Conservation (phyloP, 1,284 basidiomycete genomes). For the Paramarasmius palmivorus region DNA sequence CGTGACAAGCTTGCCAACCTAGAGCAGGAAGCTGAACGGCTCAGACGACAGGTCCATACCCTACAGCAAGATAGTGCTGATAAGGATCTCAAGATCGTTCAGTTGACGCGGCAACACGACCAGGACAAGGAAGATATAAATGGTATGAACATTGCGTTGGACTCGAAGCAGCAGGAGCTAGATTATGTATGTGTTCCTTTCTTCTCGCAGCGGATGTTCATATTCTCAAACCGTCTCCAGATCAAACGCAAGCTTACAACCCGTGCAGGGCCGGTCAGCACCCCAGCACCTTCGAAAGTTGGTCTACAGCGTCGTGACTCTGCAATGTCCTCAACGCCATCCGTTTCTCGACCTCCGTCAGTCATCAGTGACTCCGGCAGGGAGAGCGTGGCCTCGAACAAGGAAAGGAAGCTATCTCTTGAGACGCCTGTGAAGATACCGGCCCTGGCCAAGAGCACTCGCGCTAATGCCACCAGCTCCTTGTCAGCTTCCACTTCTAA, state of each 20-base stretch:
- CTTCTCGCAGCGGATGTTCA: conserved; percentile 9
- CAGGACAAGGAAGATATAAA: conserved; percentile 76
- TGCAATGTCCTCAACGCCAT: conserved; percentile 49
- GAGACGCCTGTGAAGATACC: conserved; percentile 7
- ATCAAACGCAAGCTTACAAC: conserved; percentile 72
- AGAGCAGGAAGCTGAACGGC: conserved; percentile 61
- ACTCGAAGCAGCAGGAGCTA: conserved; percentile 88
- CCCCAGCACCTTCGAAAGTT: conserved; percentile 49
- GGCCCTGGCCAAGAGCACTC: conserved; percentile 11
- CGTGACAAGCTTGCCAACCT: conserved; percentile 51
- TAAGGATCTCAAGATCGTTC: conserved; percentile 80
- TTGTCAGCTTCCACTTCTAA: conserved; percentile 4
- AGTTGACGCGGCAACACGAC: conserved; percentile 65
- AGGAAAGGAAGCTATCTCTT: conserved; percentile 13
- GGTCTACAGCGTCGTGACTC: conserved; percentile 52
- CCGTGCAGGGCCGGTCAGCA: conserved; percentile 60
- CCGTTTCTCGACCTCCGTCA: conserved; percentile 50
- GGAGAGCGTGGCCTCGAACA: conserved; percentile 22
- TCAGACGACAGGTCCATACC: conserved; percentile 66
- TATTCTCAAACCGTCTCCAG: conserved; percentile 35
- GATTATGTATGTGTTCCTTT: conserved; percentile 64
- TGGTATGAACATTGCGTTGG: conserved; percentile 82
- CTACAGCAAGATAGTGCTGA: conserved; percentile 80
- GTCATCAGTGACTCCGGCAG: conserved; percentile 54
- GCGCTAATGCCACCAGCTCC: conserved; percentile 6